Base-by-base conservation (phyloP, 2,329 filamentous ascomycete genomes). In the Tolypocladium sp. region DNA sequence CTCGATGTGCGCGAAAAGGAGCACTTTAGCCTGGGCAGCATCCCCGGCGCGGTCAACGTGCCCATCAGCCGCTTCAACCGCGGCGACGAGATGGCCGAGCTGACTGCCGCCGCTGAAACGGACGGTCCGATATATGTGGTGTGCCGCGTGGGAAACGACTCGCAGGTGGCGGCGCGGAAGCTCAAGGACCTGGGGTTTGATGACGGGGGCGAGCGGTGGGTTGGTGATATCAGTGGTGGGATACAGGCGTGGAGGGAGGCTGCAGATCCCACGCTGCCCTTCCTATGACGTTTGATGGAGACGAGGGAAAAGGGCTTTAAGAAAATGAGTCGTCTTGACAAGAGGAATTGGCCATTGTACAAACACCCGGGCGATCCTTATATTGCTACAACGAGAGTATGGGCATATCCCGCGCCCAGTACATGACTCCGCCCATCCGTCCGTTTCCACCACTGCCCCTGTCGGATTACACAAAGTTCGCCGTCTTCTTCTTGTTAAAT, bases 401-500 rank as follows among this genome's bases (percentile, higher is more conserved):
- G 57, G 57, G 49, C 41, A 42, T 25, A 41, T 40, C 22, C 35
- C 56, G 55, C 61, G 60, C 57, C 42, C 15, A 53, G 60, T 61
- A n/a, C 22, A 57, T 22, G 42, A 55, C n/a, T 58, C 49, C 33
- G 30, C 44, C 55, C 57, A 56, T 35, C 8, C 27, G 10, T 52
- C 49, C 20, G 25, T 33, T 52, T 54, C 53, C 15, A 53, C 55
- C 58, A 54, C 57, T 59, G 57, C 58, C 55, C 44, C 46, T 57
- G 57, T 56, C 61, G 58, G 49, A 61, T 55, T 73, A 87, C 63
- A 87, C 75, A 73, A 86, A 85, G 68, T 77, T 84, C 65, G 78
- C 84, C 72, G 85, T 87, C 84, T 95, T 88, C 84, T 95, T 96
- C 80, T 92, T 92, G 78, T 96, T 96, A 78, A 96, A 99, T 12